Evolutionary conservation across 768 basidiomycete species (phyloP), one percentile per base, ranked within the genome.

Genomic region (Lyophyllum shimeji): DNA sequence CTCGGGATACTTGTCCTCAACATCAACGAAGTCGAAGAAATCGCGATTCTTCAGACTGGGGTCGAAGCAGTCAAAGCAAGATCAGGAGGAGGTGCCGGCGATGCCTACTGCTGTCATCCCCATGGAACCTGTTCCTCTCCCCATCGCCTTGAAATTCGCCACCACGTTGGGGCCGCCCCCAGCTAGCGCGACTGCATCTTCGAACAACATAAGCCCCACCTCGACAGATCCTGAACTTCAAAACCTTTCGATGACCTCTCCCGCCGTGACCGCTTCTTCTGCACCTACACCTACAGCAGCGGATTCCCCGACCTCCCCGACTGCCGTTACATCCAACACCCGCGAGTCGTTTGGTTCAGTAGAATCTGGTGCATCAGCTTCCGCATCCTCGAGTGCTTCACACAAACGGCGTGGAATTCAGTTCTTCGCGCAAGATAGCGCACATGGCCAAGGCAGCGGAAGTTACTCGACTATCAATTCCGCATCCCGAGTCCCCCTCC

Each of bases 81-180:
- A 76, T 50, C 58, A 63, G n/a, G 68, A 71, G 11, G 66, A 65
- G 5, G 50, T 52, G 18, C 71, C 65, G 0, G 60, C 63, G 8
- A 56, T 69, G 50, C 70, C 68, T 13, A 33, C 53, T 11, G 27
- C 51, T 7, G 48, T 33, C 34, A 24, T 59, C 17, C 65, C 65
- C 21, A 71, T 62, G 46, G 70, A 71, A 37, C 61, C 67, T 1
- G 63, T 76, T 29, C 63, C 69, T 7, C 71, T 81, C 20, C 80
- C 81, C 21, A 81, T 82, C 53, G 80, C 80, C 3, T 75, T 70
- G 17, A 68, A 69, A 55, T 83, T 81, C 59, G 80, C 76, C 11
- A 78, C 74, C 1, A 73, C 73, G 6, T 52, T 71, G 21, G 60
- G 51, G 37, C 29, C 55, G n/a, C 55, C 46, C 12, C 50, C 53